A percentile compares a stretch with the other conserved stretches of the same genome.
Conservation (phyloP, 495 filamentous ascomycete species). For the Bacidia rubella region DNA sequence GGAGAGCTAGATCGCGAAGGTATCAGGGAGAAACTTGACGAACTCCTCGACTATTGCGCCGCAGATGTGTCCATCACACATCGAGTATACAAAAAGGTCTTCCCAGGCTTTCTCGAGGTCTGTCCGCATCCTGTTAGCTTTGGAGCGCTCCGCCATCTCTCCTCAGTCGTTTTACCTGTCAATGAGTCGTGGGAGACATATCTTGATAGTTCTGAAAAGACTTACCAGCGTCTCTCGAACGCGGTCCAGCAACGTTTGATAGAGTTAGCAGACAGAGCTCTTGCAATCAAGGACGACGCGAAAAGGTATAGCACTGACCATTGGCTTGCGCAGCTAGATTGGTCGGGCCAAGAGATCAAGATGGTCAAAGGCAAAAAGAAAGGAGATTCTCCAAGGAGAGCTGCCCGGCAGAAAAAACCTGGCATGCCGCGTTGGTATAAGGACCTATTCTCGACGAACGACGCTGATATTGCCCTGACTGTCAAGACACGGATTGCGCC, state of each 20-base stretch:
- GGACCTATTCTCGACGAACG: constrained; percentile 59
- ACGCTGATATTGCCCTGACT: constrained; percentile 55
- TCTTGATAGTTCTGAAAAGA: constrained; percentile 64
- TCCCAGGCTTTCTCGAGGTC: constrained; percentile 71
- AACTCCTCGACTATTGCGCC: constrained; percentile 88
- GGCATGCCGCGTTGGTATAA: constrained; percentile 97
- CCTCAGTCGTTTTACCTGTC: constrained; percentile 83
- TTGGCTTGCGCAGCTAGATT: constrained; percentile 89
- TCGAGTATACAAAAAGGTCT: constrained; percentile 79
- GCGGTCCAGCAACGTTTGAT: constrained; percentile 62
- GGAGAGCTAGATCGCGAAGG: constrained; percentile 64
- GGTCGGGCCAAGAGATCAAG: constrained; percentile 80
- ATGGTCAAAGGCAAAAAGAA: constrained; percentile 89
- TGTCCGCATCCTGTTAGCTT: constrained; percentile 98
- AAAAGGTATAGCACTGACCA: constrained; percentile 61
- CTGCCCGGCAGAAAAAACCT: constrained; percentile 76
- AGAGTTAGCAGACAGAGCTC: constrained; percentile 58
- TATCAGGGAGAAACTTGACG: constrained; percentile 54
- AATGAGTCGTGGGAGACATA: constrained; percentile 79
- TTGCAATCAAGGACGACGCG: constrained; percentile 54
- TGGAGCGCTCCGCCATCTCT: constrained; percentile 79
- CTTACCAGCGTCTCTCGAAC: constrained; percentile 62
- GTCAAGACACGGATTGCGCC: constrained; percentile 83
- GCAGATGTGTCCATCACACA: constrained; percentile 90
- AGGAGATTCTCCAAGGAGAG: constrained; percentile 59